A percentile compares a stretch with the other conserved stretches of the same genome.
Conservation (phyloP, 1,284 basidiomycete genomes). For the Tremellales sp. region DNA sequence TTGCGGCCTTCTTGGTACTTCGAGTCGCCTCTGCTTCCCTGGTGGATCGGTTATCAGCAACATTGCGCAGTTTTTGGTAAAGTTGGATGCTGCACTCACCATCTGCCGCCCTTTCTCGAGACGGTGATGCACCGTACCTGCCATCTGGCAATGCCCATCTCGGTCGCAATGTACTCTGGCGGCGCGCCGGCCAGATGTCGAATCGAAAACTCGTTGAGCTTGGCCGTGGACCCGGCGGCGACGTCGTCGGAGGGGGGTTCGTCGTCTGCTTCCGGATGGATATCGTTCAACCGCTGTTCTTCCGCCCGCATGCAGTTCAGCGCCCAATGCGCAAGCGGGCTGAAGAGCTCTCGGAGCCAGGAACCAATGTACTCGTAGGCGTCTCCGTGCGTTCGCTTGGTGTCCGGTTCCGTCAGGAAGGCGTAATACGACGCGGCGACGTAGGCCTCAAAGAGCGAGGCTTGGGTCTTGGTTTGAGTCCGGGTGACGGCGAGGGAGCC, state of each 20-base stretch:
- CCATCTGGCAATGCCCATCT: background rate
- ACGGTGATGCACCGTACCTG: background rate
- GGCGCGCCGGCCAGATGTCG: background rate
- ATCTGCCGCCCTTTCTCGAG: background rate
- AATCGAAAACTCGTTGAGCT: background rate
- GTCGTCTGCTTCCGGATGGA: background rate
- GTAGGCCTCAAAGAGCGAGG: slow-evolving; percentile 37
- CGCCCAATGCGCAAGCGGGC: slow-evolving; percentile 12
- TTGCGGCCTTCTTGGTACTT: slow-evolving; percentile 28
- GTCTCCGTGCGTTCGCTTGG: background rate
- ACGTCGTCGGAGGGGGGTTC: slow-evolving; percentile 3
- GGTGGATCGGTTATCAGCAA: background rate
- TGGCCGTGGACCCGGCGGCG: slow-evolving; percentile 1
- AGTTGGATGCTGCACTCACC: background rate
- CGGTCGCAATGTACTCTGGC: background rate
- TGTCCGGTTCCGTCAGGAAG: background rate
- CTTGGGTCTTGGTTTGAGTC: slow-evolving; percentile 18
- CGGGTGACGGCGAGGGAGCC: background rate
- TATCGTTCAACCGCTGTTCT: background rate
- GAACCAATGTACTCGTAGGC: slow-evolving; percentile 19
- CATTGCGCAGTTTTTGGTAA: background rate
- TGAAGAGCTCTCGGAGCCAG: slow-evolving; percentile 22
- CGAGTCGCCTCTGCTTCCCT: slow-evolving; percentile 23
- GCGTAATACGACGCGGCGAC: slow-evolving; percentile 35
- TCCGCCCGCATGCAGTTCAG: background rate